phyloP scores from a whole-genome alignment of 2,329 filamentous ascomycete species.

The Colletotrichum camelliae region DNA sequence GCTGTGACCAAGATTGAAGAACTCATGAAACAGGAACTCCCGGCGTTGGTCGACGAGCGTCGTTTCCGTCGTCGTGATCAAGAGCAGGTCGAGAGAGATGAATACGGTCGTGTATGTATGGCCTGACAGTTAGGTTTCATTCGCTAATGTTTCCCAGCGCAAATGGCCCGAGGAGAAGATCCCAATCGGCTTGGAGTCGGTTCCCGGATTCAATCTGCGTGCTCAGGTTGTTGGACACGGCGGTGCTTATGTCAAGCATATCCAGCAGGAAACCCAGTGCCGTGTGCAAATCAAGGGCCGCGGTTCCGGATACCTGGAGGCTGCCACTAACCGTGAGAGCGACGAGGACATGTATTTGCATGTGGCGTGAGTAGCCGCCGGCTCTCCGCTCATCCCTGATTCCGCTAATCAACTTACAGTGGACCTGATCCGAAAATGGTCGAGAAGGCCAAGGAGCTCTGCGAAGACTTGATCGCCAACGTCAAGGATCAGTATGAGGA shows the following conservation, averaged over 20 bases:
- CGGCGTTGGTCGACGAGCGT: slow-evolving; percentile 92
- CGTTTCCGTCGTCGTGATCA: slow-evolving; percentile 85
- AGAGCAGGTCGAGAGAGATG: slow-evolving; percentile 85
- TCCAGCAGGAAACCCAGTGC: slow-evolving; percentile 93
- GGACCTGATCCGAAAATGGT: slow-evolving; percentile 90
- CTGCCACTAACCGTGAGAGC: slow-evolving; percentile 85
- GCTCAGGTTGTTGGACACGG: slow-evolving; percentile 95
- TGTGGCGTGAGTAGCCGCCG: slow-evolving; percentile 73
- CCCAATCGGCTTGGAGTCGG: slow-evolving; percentile 85
- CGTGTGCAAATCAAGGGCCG: slow-evolving; percentile 98
- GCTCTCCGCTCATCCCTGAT: neutral
- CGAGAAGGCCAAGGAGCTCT: slow-evolving; percentile 84
- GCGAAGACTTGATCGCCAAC: slow-evolving; percentile 84
- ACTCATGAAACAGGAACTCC: slow-evolving; percentile 94
- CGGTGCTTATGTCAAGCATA: slow-evolving; percentile 96
- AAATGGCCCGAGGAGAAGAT: slow-evolving; percentile 99
- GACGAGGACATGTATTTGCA: slow-evolving; percentile 98
- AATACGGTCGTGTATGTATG: slow-evolving; percentile 79
- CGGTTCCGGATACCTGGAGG: slow-evolving; percentile 92
- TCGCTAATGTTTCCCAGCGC: slow-evolving; percentile 60
- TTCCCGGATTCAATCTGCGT: slow-evolving; percentile 93
- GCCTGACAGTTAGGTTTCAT: neutral
- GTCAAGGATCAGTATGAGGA: slow-evolving; percentile 90
- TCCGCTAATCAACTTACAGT: slow-evolving; percentile 53
- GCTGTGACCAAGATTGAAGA: slow-evolving; percentile 91